Percentiles rank a stretch among this genome's conserved stretches.
These are phyloP conservation scores for Termitomyces sp. DNA, from an alignment of 768 basidiomycete genomes.

Conservation along the genomic window DNA sequence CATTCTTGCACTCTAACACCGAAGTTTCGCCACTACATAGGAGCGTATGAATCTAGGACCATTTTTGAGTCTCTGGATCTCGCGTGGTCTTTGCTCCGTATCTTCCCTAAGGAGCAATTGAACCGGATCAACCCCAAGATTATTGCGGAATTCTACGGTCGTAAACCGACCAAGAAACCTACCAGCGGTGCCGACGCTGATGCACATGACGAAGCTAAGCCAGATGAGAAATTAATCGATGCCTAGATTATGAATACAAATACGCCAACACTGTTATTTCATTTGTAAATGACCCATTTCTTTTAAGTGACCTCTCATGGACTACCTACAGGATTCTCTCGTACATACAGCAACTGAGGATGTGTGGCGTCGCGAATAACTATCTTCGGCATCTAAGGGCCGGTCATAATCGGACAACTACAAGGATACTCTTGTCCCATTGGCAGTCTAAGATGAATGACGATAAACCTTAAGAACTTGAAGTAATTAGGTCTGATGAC, in stretches of 20 bases:
- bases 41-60: constrained; percentile 91
- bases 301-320: constrained; percentile 8
- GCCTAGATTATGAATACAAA: constrained; percentile 35
- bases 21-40: constrained; percentile 35
- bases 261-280: constrained; percentile 11
- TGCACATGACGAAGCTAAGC: constrained; percentile 34
- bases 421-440: neutral
- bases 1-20: constrained; percentile 7
- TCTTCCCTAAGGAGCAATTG: constrained; percentile 98
- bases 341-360: neutral
- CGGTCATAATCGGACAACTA: neutral
- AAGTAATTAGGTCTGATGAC: constrained; percentile 1
- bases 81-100: constrained; percentile 93
- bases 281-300: constrained; percentile 10
- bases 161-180: constrained; percentile 70
- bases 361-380: constrained; percentile 9
- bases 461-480: neutral
- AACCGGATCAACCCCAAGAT: constrained; percentile 98
- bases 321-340: constrained; percentile 2
- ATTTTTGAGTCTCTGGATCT: constrained; percentile 97
- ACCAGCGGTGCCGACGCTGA: constrained; percentile 48
- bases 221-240: constrained; percentile 62
- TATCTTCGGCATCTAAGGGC: neutral
- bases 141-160: constrained; percentile 87
- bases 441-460: neutral